Percentiles rank a stretch among this genome's conserved stretches.
Evolutionary conservation across 176 grass and related monocot genomes (phyloP).

Genomic region (Aegilops sharonensis): DNA sequence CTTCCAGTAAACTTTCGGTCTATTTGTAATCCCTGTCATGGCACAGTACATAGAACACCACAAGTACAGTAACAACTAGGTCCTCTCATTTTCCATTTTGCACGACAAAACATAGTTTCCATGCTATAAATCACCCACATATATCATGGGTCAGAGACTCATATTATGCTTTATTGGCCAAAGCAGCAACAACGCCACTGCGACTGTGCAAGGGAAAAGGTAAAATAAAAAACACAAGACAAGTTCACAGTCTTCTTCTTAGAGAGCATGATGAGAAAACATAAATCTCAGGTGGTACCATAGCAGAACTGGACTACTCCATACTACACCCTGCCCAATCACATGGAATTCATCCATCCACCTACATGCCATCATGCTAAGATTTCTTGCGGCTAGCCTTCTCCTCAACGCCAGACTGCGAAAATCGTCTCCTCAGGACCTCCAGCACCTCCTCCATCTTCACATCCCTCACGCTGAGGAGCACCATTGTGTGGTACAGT

Average conservation of each 20-base stretch:
- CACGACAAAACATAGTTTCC: background rate
- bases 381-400: slow-evolving; percentile 72
- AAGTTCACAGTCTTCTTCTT: background rate
- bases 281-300: too few species aligned
- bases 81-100: background rate
- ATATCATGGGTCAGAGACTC: too few species aligned
- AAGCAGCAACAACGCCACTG: too few species aligned
- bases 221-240: too few species aligned
- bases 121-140: too few species aligned
- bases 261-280: too few species aligned
- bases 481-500: slow-evolving; percentile 87
- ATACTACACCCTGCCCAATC: background rate
- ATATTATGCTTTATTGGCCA: too few species aligned
- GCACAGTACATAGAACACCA: too few species aligned
- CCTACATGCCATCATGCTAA: background rate
- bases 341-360: background rate
- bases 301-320: background rate
- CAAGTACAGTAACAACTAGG: too few species aligned
- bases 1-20: too few species aligned
- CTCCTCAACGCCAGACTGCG: slow-evolving; percentile 73
- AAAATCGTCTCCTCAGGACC: slow-evolving; percentile 78
- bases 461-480: slow-evolving; percentile 64
- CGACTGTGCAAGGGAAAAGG: too few species aligned
- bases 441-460: slow-evolving; percentile 79
- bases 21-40: too few species aligned